These are phyloP conservation scores for Candida awuae DNA, from an alignment of 805 yeast species.

Conservation along the genomic window DNA sequence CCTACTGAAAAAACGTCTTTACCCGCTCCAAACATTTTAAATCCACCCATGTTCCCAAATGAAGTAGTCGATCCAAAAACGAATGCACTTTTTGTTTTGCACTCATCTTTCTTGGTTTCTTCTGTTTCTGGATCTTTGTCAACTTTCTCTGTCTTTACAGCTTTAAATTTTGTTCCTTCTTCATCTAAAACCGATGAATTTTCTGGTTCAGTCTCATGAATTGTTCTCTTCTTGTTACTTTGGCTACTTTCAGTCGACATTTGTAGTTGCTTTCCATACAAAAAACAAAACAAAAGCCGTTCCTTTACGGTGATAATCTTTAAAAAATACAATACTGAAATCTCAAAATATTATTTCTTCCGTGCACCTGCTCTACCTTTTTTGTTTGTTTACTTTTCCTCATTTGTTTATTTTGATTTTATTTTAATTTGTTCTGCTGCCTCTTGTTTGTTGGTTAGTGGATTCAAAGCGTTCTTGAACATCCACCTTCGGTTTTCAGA, in stretches of 20 bases:
- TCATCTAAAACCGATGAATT: background rate
- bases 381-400: conserved; percentile 2
- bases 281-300: too few relatives aligned
- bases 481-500: too few relatives aligned
- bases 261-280: too few relatives aligned
- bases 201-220: background rate
- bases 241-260: too few relatives aligned
- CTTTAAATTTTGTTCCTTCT: background rate
- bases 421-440: background rate
- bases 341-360: background rate
- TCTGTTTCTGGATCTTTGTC: background rate
- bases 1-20: conserved; percentile 30
- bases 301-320: too few relatives aligned
- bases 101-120: conserved; percentile 6
- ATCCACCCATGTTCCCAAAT: conserved; percentile 39
- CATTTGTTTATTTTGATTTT: background rate
- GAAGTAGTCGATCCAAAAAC: conserved; percentile 49
- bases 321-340: background rate
- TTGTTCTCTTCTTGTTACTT: too few relatives aligned
- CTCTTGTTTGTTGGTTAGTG: background rate
- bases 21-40: conserved; percentile 26
- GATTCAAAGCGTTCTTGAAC: background rate
- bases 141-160: background rate
- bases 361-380: background rate
- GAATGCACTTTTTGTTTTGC: conserved; percentile 33